Evolutionary conservation across 2,329 filamentous ascomycete species (phyloP).

Genomic region (Cladophialophora chaetospira): DNA sequence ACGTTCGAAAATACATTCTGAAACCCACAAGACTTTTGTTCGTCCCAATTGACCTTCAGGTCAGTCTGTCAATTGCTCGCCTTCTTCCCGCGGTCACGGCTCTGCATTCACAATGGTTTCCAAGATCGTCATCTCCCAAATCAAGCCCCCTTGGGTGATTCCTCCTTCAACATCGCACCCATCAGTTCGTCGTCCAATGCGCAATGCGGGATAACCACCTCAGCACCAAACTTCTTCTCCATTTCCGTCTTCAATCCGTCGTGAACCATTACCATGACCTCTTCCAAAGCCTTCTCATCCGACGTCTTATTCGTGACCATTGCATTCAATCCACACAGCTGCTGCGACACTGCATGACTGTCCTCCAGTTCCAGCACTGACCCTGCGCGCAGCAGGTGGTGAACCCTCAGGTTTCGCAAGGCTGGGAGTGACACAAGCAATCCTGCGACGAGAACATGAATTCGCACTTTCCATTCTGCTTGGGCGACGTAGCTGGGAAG

Average conservation of each 20-base stretch:
- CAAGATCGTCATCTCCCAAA: not conserved
- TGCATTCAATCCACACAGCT: not conserved
- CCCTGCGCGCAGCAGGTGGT: not conserved
- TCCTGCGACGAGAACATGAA: not conserved
- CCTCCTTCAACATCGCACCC: not conserved
- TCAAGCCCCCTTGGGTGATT: not conserved
- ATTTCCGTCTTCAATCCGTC: not conserved
- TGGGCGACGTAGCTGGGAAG: not conserved
- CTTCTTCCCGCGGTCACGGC: no score
- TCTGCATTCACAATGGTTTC: not conserved
- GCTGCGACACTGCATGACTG: not conserved
- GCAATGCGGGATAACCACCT: not conserved
- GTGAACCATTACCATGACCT: not conserved
- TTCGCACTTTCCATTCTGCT: not conserved
- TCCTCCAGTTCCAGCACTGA: not conserved
- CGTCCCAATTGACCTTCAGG: no score
- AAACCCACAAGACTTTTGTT: no score
- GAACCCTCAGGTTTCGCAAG: not conserved
- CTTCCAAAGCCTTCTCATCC: not conserved
- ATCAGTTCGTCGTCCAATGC: not conserved
- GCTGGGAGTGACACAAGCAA: not conserved
- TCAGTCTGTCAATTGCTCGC: no score
- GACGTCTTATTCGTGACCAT: not conserved
- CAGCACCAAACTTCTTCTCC: not conserved
- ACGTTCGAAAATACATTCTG: no score